Conservation (phyloP, 352 stramenopile genomes). For the Synura sp. region DNA sequence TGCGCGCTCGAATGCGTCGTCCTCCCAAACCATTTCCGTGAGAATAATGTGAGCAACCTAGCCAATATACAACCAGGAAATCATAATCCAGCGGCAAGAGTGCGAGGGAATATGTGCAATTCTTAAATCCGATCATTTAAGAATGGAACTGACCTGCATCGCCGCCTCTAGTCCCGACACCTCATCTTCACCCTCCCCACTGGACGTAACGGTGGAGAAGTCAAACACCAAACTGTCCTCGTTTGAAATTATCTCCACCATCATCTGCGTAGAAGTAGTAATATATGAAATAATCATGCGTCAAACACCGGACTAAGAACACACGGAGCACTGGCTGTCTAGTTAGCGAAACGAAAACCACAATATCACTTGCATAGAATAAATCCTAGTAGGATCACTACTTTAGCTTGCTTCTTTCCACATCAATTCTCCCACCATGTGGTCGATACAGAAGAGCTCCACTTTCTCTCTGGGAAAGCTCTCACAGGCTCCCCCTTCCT, state of each 20-base stretch:
- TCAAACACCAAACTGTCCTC: constrained; percentile 73
- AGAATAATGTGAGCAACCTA: constrained; percentile 68
- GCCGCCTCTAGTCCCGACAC: constrained; percentile 40
- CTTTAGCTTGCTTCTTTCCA: too few relatives aligned
- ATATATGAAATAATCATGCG: too few relatives aligned
- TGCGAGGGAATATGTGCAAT: not conserved
- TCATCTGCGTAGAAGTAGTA: constrained; percentile 62
- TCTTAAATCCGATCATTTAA: not conserved
- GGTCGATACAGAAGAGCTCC: constrained; percentile 77
- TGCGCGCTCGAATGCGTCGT: constrained; percentile 67
- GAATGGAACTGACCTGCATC: constrained; percentile 43
- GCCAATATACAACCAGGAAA: too few relatives aligned
- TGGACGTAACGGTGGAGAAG: constrained; percentile 67
- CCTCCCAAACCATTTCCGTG: constrained; percentile 72
- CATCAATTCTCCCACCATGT: too few relatives aligned
- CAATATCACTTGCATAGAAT: too few relatives aligned
- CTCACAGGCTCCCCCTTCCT: constrained; percentile 72
- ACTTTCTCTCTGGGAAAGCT: constrained; percentile 71
- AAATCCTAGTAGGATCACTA: too few relatives aligned
- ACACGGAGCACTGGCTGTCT: too few relatives aligned
- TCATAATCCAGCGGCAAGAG: not conserved
- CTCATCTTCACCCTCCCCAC: constrained; percentile 23
- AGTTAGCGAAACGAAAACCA: too few relatives aligned
- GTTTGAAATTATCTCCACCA: constrained; percentile 75
- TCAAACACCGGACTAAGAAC: too few relatives aligned